Conservation (phyloP, 148 eudicot species). For the Amaranthus cruentus region DNA sequence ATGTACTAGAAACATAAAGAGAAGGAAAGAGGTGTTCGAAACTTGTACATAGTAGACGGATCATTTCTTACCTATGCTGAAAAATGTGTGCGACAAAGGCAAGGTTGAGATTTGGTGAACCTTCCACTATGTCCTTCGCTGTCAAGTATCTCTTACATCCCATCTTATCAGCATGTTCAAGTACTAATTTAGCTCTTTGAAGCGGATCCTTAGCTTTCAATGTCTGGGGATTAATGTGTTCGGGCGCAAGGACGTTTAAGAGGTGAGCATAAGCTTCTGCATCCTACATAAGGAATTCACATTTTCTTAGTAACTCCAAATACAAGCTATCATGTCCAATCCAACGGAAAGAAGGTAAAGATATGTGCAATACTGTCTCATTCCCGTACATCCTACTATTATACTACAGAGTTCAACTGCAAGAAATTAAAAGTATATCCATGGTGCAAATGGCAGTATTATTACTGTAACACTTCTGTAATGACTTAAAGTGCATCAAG, state of each 20-base stretch:
- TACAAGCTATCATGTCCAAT: background rate
- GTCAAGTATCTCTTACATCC: conserved; percentile 99
- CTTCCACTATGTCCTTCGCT: conserved; percentile 97
- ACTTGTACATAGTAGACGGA: background rate
- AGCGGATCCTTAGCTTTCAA: conserved; percentile 64
- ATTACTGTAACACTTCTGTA: no score
- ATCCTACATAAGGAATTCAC: conserved; percentile 50
- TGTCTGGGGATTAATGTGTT: conserved; percentile 68
- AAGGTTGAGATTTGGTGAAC: conserved; percentile 96
- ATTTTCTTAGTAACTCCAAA: conserved; percentile 4
- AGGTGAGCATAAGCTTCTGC: conserved; percentile 94
- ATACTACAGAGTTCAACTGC: background rate
- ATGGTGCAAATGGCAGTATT: no score
- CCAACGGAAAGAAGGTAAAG: background rate
- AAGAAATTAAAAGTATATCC: background rate
- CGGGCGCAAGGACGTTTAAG: conserved; percentile 90
- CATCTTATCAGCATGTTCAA: conserved; percentile 99
- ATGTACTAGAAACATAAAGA: background rate
- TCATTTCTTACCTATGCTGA: conserved; percentile 76
- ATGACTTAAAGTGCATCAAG: no score
- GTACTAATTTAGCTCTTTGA: conserved; percentile 81
- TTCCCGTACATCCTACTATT: background rate
- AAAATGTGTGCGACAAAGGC: conserved; percentile 98
- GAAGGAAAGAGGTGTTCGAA: conserved; percentile 1
- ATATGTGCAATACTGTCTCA: background rate